Conservation (phyloP, 257 asterid species). For the Primulina eburnea region DNA sequence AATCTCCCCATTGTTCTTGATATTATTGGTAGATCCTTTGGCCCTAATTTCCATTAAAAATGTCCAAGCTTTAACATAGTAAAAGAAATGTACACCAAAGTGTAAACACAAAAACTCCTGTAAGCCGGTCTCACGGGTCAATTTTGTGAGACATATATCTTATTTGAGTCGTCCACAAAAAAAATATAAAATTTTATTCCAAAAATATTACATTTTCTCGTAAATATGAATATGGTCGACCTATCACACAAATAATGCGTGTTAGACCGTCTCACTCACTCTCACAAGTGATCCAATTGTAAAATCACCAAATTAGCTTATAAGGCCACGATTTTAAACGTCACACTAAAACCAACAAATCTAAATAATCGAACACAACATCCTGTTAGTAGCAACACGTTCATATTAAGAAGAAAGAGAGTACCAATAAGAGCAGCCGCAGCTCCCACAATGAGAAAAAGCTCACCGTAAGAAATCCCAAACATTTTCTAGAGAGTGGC, state of each 20-base stretch:
- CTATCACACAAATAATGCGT: too few relatives aligned
- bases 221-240: too few relatives aligned
- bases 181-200: too few relatives aligned
- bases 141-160: too few relatives aligned
- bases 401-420: background rate
- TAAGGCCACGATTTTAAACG: background rate
- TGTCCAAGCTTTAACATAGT: constrained; percentile 1
- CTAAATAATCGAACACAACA: background rate
- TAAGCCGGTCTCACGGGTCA: too few relatives aligned
- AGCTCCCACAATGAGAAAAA: constrained; percentile 77
- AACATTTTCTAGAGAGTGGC: constrained; percentile 40
- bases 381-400: background rate
- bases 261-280: too few relatives aligned
- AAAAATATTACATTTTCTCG: too few relatives aligned
- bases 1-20: constrained; percentile 79
- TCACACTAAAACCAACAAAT: background rate
- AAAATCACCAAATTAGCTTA: constrained; percentile 6
- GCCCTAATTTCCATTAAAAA: constrained; percentile 46
- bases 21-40: constrained; percentile 76
- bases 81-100: background rate
- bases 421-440: constrained; percentile 77
- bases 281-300: background rate
- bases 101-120: background rate
- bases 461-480: constrained; percentile 78
- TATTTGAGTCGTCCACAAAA: too few relatives aligned